These are phyloP conservation scores for Diplocarpon mali DNA, from an alignment of 2,329 filamentous ascomycete species.

Conservation along the genomic window DNA sequence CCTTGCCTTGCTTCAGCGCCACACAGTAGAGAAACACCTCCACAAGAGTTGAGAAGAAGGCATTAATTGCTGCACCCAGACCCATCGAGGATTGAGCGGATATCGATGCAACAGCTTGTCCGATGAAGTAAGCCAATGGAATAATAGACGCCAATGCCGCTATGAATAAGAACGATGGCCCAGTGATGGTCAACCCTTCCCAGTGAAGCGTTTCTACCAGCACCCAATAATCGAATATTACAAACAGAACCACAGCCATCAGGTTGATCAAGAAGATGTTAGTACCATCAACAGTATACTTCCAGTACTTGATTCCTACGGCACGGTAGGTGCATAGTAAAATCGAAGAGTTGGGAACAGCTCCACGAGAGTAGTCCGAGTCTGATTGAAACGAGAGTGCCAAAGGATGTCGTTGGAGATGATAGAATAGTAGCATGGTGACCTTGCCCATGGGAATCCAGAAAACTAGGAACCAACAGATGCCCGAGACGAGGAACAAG, in stretches of 20 bases:
- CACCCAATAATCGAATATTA: conserved; percentile 85
- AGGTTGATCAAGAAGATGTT: conserved; percentile 99
- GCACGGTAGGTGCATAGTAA: conserved; percentile 94
- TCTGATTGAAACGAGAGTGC: conserved; percentile 91
- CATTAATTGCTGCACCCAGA: conserved; percentile 90
- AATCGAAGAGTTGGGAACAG: conserved; percentile 70
- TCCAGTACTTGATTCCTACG: conserved; percentile 93
- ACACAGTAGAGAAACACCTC: conserved; percentile 98
- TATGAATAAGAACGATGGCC: conserved; percentile 75
- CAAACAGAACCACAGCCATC: conserved; percentile 84
- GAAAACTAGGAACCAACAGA: conserved; percentile 96
- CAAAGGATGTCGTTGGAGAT: conserved; percentile 83
- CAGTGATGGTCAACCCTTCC: conserved; percentile 60
- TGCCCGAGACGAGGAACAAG: conserved; percentile 70
- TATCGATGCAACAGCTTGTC: conserved; percentile 94
- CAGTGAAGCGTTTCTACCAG: conserved; percentile 58
- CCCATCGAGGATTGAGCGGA: conserved; percentile 99
- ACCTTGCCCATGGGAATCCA: conserved; percentile 98
- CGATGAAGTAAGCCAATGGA: conserved; percentile 94
- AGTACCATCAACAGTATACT: conserved; percentile 95
- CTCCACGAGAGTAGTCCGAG: conserved; percentile 58
- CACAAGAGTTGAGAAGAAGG: conserved; percentile 94
- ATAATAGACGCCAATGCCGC: conserved; percentile 86
- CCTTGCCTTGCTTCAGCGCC: conserved; percentile 84
- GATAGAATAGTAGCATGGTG: conserved; percentile 78